Conservation (phyloP, 106 monocot species). For the Xerophyta viscosa region DNA sequence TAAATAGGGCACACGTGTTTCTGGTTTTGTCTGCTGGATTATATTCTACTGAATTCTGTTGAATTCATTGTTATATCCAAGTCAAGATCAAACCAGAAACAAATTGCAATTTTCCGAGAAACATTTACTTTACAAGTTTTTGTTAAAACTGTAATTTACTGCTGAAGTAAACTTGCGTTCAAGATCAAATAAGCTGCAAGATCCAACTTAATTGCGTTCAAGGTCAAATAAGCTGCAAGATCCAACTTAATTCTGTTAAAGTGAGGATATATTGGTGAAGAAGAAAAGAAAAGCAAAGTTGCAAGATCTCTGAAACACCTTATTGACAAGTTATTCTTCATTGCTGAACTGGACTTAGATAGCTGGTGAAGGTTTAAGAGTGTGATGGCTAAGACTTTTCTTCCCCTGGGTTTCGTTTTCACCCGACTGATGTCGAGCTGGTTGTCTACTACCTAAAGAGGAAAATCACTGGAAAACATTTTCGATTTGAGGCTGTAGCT, state of each 20-base stretch:
- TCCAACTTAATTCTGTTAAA: no score
- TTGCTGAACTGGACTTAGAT: no score
- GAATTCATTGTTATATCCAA: not conserved
- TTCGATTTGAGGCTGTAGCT: conserved; percentile 35
- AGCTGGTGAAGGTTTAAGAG: not conserved
- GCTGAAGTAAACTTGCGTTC: not conserved
- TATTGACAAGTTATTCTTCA: no score
- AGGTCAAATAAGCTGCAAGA: no score
- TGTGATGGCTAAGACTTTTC: conserved; percentile 20
- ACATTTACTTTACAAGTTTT: not conserved
- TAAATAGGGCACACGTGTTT: not conserved
- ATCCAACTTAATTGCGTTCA: no score
- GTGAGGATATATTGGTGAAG: no score
- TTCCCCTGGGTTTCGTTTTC: conserved; percentile 64
- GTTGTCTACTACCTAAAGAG: conserved; percentile 57
- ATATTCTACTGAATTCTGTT: not conserved
- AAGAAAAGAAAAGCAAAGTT: no score
- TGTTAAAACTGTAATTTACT: not conserved
- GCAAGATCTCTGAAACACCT: no score
- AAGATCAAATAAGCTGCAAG: no score
- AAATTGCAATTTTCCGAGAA: not conserved
- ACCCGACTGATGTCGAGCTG: conserved; percentile 68
- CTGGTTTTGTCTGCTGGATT: not conserved
- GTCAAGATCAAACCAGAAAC: not conserved
- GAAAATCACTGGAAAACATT: conserved; percentile 37